A percentile compares a stretch with the other conserved stretches of the same genome.
Conservation (phyloP, 202 grass and related monocot species). For the Bolboschoenoplectus hybrid region DNA sequence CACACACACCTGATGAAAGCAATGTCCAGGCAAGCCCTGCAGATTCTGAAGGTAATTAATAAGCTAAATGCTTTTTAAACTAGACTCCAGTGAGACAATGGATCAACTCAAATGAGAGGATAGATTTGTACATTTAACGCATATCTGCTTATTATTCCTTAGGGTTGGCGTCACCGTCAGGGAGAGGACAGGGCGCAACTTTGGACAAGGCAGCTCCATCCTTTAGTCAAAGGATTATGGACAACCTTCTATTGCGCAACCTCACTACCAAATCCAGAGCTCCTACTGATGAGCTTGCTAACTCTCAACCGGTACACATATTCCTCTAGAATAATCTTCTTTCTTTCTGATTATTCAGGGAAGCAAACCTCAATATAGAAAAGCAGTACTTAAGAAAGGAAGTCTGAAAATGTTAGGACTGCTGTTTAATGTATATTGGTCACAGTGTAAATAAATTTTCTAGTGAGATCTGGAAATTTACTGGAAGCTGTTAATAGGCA, state of each 20-base stretch:
- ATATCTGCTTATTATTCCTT: slow-evolving; percentile 13
- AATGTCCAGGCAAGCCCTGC: slow-evolving; percentile 57
- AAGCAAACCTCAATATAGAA: background rate
- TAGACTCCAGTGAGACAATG: slow-evolving; percentile 27
- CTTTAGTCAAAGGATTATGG: slow-evolving; percentile 98
- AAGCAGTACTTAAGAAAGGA: background rate
- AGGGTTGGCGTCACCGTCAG: slow-evolving; percentile 82
- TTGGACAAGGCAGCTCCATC: slow-evolving; percentile 62
- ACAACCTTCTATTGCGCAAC: slow-evolving; percentile 87
- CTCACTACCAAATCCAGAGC: slow-evolving; percentile 86
- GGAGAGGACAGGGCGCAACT: slow-evolving; percentile 53
- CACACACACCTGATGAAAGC: slow-evolving; percentile 43
- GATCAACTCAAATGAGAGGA: slow-evolving; percentile 36
- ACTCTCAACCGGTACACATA: slow-evolving; percentile 61
- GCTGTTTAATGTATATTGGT: slow-evolving; percentile 21
- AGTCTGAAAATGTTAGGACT: slow-evolving; percentile 1
- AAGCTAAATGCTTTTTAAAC: slow-evolving; percentile 35
- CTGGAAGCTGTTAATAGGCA: slow-evolving; percentile 49
- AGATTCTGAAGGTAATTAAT: slow-evolving; percentile 70
- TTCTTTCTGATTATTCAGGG: background rate
- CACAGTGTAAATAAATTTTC: background rate
- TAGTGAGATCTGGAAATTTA: slow-evolving; percentile 35
- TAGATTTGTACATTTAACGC: slow-evolving; percentile 41
- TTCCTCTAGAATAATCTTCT: slow-evolving; percentile 25
- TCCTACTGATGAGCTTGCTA: slow-evolving; percentile 56